Percentiles rank a stretch among this genome's conserved stretches.
These are phyloP conservation scores for Millerozyma miso DNA, from an alignment of 805 yeast species.

Conservation along the genomic window DNA sequence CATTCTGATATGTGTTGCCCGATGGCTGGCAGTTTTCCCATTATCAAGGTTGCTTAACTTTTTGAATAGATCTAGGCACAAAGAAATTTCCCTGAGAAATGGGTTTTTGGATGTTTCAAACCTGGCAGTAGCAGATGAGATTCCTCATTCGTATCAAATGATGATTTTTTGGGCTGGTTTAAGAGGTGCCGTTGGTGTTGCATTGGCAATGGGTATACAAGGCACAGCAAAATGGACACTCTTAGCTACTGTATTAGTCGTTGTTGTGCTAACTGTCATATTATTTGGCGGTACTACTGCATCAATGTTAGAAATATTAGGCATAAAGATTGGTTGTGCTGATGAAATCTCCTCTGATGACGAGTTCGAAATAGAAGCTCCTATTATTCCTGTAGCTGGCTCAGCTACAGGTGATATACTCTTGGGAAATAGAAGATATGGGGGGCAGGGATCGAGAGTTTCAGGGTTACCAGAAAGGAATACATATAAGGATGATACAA, in stretches of 20 bases:
- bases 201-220: constrained; percentile 94
- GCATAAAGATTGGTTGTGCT: constrained; percentile 86
- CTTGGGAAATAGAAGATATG: constrained; percentile 16
- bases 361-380: constrained; percentile 89
- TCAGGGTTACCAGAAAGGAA: constrained; percentile 8
- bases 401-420: constrained; percentile 3
- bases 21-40: constrained; percentile 98
- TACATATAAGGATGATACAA: constrained; percentile 17
- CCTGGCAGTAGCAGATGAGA: constrained; percentile 68
- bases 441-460: constrained; percentile 7
- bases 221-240: constrained; percentile 88
- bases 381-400: constrained; percentile 30
- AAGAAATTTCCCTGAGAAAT: constrained; percentile 28
- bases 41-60: constrained; percentile 80
- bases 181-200: constrained; percentile 99
- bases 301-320: constrained; percentile 91
- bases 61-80: constrained; percentile 58
- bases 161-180: constrained; percentile 99
- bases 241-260: constrained; percentile 92
- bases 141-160: constrained; percentile 93
- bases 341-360: constrained; percentile 78
- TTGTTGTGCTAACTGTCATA: constrained; percentile 92
- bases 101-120: constrained; percentile 29
- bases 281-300: constrained; percentile 98
- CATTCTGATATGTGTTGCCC: constrained; percentile 83